These are phyloP conservation scores for Caryopteris hybrid DNA, from an alignment of 305 asterid genomes.

Conservation along the genomic window DNA sequence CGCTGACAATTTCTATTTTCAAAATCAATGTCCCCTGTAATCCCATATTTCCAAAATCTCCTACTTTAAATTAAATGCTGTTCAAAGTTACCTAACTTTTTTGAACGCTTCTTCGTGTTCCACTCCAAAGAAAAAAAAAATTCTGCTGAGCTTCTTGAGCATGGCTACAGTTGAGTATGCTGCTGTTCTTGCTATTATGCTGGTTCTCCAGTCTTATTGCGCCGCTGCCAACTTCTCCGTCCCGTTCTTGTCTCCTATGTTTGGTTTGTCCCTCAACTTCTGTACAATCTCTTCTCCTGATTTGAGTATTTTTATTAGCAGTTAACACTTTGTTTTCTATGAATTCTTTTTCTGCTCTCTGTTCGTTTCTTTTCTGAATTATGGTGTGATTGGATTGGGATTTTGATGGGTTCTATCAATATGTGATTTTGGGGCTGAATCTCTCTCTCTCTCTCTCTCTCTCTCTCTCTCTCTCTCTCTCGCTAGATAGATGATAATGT, in stretches of 20 bases:
- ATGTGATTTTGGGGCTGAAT: background rate
- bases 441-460: no score
- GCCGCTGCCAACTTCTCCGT: slow-evolving; percentile 33
- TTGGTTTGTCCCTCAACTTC: slow-evolving; percentile 31
- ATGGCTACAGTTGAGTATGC: slow-evolving; percentile 38
- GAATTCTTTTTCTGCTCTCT: no score
- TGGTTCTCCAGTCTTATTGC: slow-evolving; percentile 23
- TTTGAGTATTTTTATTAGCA: background rate
- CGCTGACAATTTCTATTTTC: background rate
- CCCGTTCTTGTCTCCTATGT: slow-evolving; percentile 34
- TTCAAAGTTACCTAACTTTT: background rate
- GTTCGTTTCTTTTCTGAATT: background rate
- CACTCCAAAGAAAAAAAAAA: no score
- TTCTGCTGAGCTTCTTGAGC: background rate
- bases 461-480: no score
- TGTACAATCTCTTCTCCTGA: background rate
- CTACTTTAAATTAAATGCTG: background rate
- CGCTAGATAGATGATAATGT: no score
- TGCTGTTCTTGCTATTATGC: slow-evolving; percentile 28
- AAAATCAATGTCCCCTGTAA: background rate
- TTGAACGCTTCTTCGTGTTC: background rate
- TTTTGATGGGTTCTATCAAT: background rate
- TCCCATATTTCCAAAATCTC: background rate
- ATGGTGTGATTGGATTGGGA: slow-evolving; percentile 5
- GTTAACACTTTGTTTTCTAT: background rate